Evolutionary conservation across 768 basidiomycete species (phyloP).

Genomic region (Trametes maxima): DNA sequence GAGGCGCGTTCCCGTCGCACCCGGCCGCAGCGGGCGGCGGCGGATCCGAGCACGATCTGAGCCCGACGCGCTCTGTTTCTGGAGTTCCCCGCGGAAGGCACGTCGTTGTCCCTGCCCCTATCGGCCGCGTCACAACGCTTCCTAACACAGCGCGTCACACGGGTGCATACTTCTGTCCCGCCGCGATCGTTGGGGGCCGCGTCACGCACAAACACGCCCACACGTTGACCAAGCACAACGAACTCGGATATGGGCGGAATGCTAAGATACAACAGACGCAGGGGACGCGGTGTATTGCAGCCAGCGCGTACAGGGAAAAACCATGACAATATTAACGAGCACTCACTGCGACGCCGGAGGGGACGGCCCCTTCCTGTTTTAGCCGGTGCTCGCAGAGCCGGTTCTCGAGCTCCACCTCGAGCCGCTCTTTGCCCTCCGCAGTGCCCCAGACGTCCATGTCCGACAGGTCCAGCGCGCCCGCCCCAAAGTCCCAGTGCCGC

Average conservation of each 20-base stretch:
- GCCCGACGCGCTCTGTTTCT: no score
- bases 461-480: conserved; percentile 25
- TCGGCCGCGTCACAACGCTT: background rate
- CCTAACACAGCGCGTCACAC: background rate
- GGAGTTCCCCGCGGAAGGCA: no score
- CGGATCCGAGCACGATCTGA: background rate
- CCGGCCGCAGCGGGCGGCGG: background rate
- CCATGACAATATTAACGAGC: background rate
- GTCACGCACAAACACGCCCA: no score
- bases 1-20: background rate
- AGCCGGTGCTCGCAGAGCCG: conserved; percentile 26
- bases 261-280: no score
- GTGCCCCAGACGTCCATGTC: conserved; percentile 29
- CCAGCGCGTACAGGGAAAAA: background rate
- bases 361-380: conserved; percentile 7
- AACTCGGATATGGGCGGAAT: no score
- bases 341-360: background rate
- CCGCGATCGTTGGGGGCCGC: background rate
- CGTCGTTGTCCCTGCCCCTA: no score
- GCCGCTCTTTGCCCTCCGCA: conserved; percentile 27
- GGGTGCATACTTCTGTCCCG: background rate
- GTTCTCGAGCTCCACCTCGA: conserved; percentile 32
- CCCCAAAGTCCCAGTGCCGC: conserved; percentile 30
- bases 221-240: no score
- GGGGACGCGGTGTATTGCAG: background rate